Conservation (phyloP, 768 basidiomycete genomes). For the Rhizopogon vulgaris region DNA sequence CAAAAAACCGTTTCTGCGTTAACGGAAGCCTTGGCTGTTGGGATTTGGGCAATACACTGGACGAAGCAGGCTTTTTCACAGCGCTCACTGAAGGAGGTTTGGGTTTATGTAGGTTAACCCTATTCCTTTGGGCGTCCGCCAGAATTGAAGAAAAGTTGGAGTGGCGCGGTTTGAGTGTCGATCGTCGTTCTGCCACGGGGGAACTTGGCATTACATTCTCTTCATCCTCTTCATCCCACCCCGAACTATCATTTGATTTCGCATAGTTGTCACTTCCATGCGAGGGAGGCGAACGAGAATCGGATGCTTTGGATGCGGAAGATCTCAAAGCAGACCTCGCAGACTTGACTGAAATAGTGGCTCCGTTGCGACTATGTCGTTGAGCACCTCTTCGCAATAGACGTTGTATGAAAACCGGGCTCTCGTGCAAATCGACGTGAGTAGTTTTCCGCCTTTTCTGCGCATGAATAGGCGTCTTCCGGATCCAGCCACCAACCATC, state of each 20-base stretch:
- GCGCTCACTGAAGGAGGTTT: not conserved
- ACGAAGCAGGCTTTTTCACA: not conserved
- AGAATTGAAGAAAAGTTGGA: conserved; percentile 34
- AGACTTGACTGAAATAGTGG: not conserved
- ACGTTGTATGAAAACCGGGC: not conserved
- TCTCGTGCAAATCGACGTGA: not conserved
- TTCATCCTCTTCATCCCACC: conserved; percentile 15
- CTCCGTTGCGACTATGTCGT: not conserved
- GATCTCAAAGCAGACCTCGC: not conserved
- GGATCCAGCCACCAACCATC: conserved; percentile 39
- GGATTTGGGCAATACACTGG: conserved; percentile 6
- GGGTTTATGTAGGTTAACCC: conserved; percentile 26
- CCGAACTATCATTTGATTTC: conserved; percentile 12
- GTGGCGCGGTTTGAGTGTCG: conserved; percentile 11
- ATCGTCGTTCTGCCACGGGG: conserved; percentile 4
- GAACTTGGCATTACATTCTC: conserved; percentile 12
- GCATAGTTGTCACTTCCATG: conserved; percentile 9
- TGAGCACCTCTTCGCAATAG: not conserved
- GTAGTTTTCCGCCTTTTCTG: conserved; percentile 16
- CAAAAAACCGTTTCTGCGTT: conserved; percentile 1
- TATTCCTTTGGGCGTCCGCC: conserved; percentile 33
- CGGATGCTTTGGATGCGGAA: conserved; percentile 1
- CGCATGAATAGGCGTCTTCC: conserved; percentile 24
- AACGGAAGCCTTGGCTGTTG: conserved; percentile 9
- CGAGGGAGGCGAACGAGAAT: conserved; percentile 6